A percentile compares a stretch with the other conserved stretches of the same genome.
These are phyloP conservation scores for Canna indica DNA, from an alignment of 176 grass and related monocot genomes.

Conservation along the genomic window DNA sequence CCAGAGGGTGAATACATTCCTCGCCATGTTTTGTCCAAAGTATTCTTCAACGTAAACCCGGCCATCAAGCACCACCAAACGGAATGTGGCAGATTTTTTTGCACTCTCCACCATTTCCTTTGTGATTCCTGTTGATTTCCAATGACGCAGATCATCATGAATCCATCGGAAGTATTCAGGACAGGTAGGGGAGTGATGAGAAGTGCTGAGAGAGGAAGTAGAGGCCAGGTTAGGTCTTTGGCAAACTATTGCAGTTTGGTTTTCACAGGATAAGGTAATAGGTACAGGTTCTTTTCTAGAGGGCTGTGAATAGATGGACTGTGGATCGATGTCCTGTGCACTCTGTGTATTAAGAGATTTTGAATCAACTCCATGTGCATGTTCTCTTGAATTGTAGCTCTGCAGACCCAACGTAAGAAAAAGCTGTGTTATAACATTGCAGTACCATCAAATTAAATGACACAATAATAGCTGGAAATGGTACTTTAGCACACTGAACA, in stretches of 20 bases:
- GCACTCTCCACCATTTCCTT: constrained; percentile 10
- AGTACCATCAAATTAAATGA: too few relatives aligned
- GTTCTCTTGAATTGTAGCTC: not conserved
- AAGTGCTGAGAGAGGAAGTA: not conserved
- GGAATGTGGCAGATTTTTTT: not conserved
- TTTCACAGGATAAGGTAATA: constrained; percentile 10
- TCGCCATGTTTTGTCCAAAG: not conserved
- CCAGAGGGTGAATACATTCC: constrained; percentile 16
- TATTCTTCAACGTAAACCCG: constrained; percentile 9
- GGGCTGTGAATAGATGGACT: not conserved
- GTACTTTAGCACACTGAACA: not conserved
- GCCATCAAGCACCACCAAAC: constrained; percentile 14
- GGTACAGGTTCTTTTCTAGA: not conserved
- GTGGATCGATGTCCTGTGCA: not conserved
- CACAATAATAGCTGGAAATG: not conserved
- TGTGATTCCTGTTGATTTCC: constrained; percentile 9
- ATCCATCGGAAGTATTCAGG: constrained; percentile 16
- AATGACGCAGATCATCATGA: constrained; percentile 9
- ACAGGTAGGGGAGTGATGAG: constrained; percentile 1
- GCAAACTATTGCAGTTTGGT: not conserved
- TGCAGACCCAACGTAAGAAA: not conserved
- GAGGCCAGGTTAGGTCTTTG: not conserved
- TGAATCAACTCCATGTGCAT: not conserved
- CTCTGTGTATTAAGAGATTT: not conserved
- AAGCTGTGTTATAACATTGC: too few relatives aligned